Evolutionary conservation across 148 eudicot species (phyloP).

Genomic region (Fallopia convolvulus): DNA sequence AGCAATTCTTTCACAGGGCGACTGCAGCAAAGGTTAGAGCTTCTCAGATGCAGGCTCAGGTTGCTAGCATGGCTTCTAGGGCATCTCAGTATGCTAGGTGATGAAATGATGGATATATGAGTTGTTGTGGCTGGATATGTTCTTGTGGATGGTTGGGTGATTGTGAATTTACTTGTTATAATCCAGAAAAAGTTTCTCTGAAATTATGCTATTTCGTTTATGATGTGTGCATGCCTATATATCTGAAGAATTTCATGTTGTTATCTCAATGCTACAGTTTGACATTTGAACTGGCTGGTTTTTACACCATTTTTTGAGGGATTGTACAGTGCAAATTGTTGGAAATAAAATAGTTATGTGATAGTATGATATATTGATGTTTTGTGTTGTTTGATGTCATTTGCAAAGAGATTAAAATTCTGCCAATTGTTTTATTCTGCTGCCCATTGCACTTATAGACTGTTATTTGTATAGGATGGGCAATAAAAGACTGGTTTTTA

Average conservation of each 20-base stretch:
- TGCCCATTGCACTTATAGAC: neutral
- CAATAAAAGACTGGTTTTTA: neutral
- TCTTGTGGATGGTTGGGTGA: neutral
- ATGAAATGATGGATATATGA: slow-evolving; percentile 10
- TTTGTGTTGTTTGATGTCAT: neutral
- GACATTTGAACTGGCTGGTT: neutral
- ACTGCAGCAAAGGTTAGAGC: slow-evolving; percentile 58
- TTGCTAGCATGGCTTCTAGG: slow-evolving; percentile 79
- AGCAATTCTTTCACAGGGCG: slow-evolving; percentile 88
- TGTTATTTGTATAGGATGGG: neutral
- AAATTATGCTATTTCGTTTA: neutral
- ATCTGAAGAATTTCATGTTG: neutral
- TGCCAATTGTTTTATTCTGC: neutral
- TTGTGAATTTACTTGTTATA: neutral
- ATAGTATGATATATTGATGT: neutral
- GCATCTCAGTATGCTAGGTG: slow-evolving; percentile 40
- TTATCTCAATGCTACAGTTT: neutral
- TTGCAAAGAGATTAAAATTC: neutral
- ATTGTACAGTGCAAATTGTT: slow-evolving; percentile 9
- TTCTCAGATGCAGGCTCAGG: slow-evolving; percentile 83
- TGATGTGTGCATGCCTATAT: slow-evolving; percentile 6
- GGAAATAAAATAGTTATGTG: neutral
- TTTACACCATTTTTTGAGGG: neutral
- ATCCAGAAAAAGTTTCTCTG: slow-evolving; percentile 1
- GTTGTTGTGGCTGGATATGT: neutral